Percentiles rank a stretch among this genome's conserved stretches.
These are phyloP conservation scores for Nicotiana otophora DNA, from an alignment of 257 asterid species.

Conservation along the genomic window DNA sequence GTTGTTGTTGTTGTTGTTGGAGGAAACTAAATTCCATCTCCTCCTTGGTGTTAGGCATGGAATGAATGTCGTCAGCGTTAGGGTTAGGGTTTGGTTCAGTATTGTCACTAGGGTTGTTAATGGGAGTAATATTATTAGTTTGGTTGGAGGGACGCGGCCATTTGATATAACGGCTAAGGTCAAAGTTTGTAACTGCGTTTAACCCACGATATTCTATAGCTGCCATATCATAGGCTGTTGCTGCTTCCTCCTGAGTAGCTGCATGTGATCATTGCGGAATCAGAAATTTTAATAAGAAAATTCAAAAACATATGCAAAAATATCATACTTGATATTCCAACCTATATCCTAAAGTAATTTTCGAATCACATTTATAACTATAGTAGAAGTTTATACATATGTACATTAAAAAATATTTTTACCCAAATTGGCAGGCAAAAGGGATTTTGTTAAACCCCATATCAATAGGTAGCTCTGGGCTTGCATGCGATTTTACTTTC, in stretches of 20 bases:
- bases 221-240: constrained; percentile 91
- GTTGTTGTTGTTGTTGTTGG: constrained; percentile 22
- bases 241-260: constrained; percentile 99
- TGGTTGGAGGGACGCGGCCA: constrained; percentile 31
- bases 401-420: too few species aligned
- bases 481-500: too few species aligned
- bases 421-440: background rate
- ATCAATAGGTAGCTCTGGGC: too few species aligned
- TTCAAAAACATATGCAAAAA: background rate
- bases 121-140: constrained; percentile 2
- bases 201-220: constrained; percentile 91
- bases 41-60: constrained; percentile 19
- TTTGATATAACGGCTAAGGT: constrained; percentile 75
- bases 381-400: background rate
- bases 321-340: background rate
- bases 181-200: constrained; percentile 91
- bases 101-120: constrained; percentile 5
- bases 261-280: background rate
- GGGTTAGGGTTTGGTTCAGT: constrained; percentile 15
- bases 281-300: background rate
- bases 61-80: constrained; percentile 12
- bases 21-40: constrained; percentile 25
- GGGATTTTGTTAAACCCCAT: background rate
- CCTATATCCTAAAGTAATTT: background rate
- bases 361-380: background rate